Conservation (phyloP, 169 alveolate species). For the Plasmodium blacklocki region DNA sequence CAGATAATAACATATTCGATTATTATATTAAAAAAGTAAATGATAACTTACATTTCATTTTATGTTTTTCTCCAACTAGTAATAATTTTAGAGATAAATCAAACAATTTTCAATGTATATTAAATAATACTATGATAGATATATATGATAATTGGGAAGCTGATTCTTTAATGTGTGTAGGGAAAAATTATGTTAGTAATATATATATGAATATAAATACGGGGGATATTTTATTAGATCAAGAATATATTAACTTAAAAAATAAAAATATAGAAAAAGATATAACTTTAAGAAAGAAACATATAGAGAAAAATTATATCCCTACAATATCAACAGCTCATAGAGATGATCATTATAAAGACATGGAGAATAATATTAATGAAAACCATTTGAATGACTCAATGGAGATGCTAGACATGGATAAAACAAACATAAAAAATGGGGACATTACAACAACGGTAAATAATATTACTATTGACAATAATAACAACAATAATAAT, state of each 20-base stretch:
- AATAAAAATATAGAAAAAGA: not conserved
- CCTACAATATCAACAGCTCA: not conserved
- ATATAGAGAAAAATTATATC: not conserved
- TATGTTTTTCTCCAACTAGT: constrained; percentile 97
- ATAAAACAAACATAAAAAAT: not conserved
- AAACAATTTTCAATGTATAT: constrained; percentile 81
- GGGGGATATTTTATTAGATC: constrained; percentile 30
- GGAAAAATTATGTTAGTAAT: constrained; percentile 34
- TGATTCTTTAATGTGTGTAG: constrained; percentile 65
- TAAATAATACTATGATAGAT: constrained; percentile 79
- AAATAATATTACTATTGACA: not conserved
- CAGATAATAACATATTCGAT: constrained; percentile 93
- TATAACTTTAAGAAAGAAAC: not conserved
- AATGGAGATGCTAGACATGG: not conserved
- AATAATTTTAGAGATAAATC: constrained; percentile 85
- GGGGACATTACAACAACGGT: not conserved
- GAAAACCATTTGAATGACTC: not conserved
- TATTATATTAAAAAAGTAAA: constrained; percentile 94
- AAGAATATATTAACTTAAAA: constrained; percentile 3
- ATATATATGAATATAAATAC: constrained; percentile 51
- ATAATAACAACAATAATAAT: not conserved
- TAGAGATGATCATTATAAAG: not conserved
- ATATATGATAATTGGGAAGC: constrained; percentile 73
- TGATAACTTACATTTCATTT: constrained; percentile 94
- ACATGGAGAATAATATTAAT: not conserved